Conservation (phyloP, 768 basidiomycete genomes). For the Baorangia bicolor region DNA sequence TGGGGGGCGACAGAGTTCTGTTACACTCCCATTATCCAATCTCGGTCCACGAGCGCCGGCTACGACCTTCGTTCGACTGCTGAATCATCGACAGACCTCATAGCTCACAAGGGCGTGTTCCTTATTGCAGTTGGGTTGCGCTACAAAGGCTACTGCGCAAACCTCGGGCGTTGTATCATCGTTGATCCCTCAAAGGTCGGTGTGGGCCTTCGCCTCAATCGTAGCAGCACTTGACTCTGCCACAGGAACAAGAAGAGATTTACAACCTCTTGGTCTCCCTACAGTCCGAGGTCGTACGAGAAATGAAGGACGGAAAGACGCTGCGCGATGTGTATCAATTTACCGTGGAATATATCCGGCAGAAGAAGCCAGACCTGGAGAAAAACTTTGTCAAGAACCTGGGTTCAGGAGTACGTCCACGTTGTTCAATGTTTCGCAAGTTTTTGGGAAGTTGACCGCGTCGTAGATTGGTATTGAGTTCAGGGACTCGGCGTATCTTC, state of each 20-base stretch:
- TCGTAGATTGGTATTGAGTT: conserved; percentile 94
- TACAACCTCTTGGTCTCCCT: conserved; percentile 77
- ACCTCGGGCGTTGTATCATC: conserved; percentile 91
- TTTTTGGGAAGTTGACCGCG: background rate
- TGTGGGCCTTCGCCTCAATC: background rate
- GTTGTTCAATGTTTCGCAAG: background rate
- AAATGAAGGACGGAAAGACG: conserved; percentile 76
- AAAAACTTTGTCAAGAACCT: conserved; percentile 84
- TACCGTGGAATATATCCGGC: conserved; percentile 65
- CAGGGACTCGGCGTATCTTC: conserved; percentile 80
- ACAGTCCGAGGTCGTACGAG: conserved; percentile 70
- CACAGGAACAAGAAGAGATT: conserved; percentile 87
- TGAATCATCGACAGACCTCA: conserved; percentile 78
- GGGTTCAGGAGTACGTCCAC: conserved; percentile 75
- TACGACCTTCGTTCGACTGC: conserved; percentile 90
- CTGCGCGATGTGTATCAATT: conserved; percentile 82
- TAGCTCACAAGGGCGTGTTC: conserved; percentile 87
- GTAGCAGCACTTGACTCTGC: background rate
- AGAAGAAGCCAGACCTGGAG: conserved; percentile 80
- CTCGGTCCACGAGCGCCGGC: conserved; percentile 74
- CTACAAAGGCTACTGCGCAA: conserved; percentile 91
- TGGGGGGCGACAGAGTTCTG: conserved; percentile 91
- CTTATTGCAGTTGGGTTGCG: conserved; percentile 85
- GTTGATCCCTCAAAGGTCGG: conserved; percentile 86
- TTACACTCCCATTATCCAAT: conserved; percentile 95